phyloP scores from a whole-genome alignment of 257 asterid species.

The Capsicum baccatum region DNA sequence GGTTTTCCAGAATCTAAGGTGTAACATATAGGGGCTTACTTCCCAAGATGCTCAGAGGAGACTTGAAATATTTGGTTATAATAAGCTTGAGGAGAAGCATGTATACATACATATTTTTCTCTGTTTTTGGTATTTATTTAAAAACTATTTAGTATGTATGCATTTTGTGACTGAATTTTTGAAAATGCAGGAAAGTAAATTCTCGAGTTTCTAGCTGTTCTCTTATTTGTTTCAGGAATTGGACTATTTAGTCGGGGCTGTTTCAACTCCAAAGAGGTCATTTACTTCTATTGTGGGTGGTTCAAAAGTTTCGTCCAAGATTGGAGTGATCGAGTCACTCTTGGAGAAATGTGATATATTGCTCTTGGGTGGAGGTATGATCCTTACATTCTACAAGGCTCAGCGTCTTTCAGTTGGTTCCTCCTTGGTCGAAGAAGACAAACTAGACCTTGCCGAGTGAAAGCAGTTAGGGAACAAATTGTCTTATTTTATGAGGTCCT shows the following conservation, averaged over 20 bases:
- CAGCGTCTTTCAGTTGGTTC: constrained; percentile 90
- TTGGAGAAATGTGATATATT: constrained; percentile 71
- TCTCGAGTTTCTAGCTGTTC: neutral
- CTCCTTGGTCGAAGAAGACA: constrained; percentile 91
- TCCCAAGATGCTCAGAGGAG: too few species aligned
- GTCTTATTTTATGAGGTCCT: too few species aligned
- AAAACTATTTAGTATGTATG: too few species aligned
- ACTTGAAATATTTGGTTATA: too few species aligned
- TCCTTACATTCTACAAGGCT: constrained; percentile 90
- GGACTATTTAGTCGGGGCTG: constrained; percentile 89
- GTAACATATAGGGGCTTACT: constrained; percentile 39
- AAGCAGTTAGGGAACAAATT: too few species aligned
- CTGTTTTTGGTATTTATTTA: too few species aligned
- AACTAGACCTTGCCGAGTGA: constrained; percentile 67
- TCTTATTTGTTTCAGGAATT: constrained; percentile 58
- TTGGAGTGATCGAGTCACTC: constrained; percentile 89
- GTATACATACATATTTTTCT: too few species aligned
- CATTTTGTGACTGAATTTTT: too few species aligned
- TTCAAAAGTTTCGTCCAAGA: constrained; percentile 89
- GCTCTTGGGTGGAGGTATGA: constrained; percentile 92
- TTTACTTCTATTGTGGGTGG: constrained; percentile 95
- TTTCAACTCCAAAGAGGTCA: constrained; percentile 76
- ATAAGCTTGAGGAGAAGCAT: too few species aligned
- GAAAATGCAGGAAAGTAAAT: too few species aligned
- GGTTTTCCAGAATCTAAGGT: constrained; percentile 87